Percentiles rank a stretch among this genome's conserved stretches.
phyloP scores from a whole-genome alignment of 2,329 filamentous ascomycete genomes.

The Coniochaeta sp. region DNA sequence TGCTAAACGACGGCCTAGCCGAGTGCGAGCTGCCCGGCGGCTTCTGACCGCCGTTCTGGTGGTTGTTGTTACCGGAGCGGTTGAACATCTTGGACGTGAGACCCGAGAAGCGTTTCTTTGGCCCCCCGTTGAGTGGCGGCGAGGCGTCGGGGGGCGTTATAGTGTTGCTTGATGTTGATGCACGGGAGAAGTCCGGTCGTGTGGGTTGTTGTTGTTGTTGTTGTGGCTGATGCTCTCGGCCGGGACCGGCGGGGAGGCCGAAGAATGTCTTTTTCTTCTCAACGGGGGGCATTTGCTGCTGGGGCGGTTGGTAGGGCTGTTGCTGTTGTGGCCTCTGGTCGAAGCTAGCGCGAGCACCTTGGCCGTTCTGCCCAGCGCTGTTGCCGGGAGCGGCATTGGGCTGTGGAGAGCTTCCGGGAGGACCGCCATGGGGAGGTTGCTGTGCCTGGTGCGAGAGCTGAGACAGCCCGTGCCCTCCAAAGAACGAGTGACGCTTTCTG shows the following conservation, averaged over 20 bases:
- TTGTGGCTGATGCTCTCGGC: too few relatives aligned
- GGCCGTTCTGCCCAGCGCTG: not conserved
- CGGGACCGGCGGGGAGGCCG: conserved; percentile 14
- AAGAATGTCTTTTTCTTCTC: conserved; percentile 35
- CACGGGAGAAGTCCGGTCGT: not conserved
- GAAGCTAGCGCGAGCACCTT: not conserved
- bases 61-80: conserved; percentile 14
- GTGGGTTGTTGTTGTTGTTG: not conserved
- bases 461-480: conserved; percentile 21
- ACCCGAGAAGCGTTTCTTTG: conserved; percentile 41
- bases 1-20: conserved; percentile 10
- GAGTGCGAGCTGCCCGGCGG: conserved; percentile 15
- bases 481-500: conserved; percentile 31
- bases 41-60: conserved; percentile 9
- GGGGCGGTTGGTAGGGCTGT: too few relatives aligned
- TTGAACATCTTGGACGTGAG: conserved; percentile 22
- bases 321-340: not conserved
- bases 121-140: conserved; percentile 7
- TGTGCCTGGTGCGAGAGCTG: not conserved
- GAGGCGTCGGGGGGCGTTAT: conserved; percentile 4
- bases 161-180: conserved; percentile 1
- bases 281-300: conserved; percentile 10
- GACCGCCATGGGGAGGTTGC: not conserved
- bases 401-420: not conserved
- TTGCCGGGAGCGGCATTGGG: not conserved